Conservation (phyloP, 495 filamentous ascomycete genomes). For the Xylaria scruposa region DNA sequence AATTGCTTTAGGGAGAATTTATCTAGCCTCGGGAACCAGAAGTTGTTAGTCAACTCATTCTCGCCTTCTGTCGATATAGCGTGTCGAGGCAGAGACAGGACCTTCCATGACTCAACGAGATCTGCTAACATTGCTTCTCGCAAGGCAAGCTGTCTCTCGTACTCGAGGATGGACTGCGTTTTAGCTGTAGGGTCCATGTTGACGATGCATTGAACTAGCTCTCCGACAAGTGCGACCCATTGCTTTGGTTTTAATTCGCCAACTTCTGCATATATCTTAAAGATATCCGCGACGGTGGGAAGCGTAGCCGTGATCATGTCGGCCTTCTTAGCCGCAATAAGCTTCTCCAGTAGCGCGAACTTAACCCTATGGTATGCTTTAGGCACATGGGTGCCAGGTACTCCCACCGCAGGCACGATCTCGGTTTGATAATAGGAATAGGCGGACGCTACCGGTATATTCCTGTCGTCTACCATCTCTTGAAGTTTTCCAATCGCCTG, state of each 20-base stretch:
- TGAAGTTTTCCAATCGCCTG: slow-evolving; percentile 44
- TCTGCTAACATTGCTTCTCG: slow-evolving; percentile 47
- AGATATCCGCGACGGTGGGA: slow-evolving; percentile 50
- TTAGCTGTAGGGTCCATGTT: slow-evolving; percentile 35
- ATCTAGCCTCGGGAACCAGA: slow-evolving; percentile 37
- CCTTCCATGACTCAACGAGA: slow-evolving; percentile 49
- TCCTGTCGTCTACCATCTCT: slow-evolving; percentile 43
- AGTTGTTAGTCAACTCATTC: slow-evolving; percentile 28
- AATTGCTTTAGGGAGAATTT: slow-evolving; percentile 20
- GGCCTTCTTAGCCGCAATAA: slow-evolving; percentile 42
- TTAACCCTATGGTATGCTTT: slow-evolving; percentile 32
- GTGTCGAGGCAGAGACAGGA: slow-evolving; percentile 38
- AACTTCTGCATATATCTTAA: slow-evolving; percentile 43
- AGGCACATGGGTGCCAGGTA: slow-evolving; percentile 31
- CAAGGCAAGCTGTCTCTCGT: slow-evolving; percentile 36
- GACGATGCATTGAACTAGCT: slow-evolving; percentile 43
- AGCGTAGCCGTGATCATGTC: slow-evolving; percentile 42
- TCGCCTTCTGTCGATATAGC: slow-evolving; percentile 9
- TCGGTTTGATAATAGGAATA: slow-evolving; percentile 50
- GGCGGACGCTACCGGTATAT: slow-evolving; percentile 36
- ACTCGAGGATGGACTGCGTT: slow-evolving; percentile 29
- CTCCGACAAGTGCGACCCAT: slow-evolving; percentile 45
- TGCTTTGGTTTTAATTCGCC: slow-evolving; percentile 36
- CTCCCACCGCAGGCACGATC: slow-evolving; percentile 41
- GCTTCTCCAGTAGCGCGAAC: slow-evolving; percentile 34